These are phyloP conservation scores for Saxophila tyrrhenica DNA, from an alignment of 495 filamentous ascomycete species.

Conservation along the genomic window DNA sequence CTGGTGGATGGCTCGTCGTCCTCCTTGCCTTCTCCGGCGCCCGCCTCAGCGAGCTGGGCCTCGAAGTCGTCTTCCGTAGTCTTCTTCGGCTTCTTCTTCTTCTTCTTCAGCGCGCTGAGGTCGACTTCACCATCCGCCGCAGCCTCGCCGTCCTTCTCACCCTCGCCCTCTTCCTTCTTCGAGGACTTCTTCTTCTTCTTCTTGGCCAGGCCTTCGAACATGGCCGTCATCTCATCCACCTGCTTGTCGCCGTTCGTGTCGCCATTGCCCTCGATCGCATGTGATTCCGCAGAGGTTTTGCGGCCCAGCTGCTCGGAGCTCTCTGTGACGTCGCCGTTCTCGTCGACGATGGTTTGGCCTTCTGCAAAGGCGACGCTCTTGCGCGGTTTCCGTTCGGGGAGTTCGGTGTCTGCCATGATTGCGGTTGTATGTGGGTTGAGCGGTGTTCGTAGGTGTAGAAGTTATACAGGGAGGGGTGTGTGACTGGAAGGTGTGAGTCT, in stretches of 20 bases:
- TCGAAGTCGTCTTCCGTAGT: conserved; percentile 64
- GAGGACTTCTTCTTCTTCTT: conserved; percentile 79
- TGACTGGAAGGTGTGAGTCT: background rate
- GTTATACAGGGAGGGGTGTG: background rate
- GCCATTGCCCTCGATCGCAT: conserved; percentile 8
- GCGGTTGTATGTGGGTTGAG: conserved; percentile 12
- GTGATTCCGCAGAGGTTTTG: conserved; percentile 50
- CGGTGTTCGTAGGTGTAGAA: background rate
- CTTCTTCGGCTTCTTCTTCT: conserved; percentile 84
- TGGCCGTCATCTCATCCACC: conserved; percentile 59
- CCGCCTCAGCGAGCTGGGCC: conserved; percentile 65
- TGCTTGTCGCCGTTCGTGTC: conserved; percentile 42
- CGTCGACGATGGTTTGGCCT: conserved; percentile 69
- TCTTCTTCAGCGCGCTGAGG: conserved; percentile 74
- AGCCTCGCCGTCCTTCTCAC: conserved; percentile 45
- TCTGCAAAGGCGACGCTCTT: conserved; percentile 89
- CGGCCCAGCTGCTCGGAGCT: conserved; percentile 46
- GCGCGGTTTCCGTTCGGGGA: conserved; percentile 49
- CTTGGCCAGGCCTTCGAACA: conserved; percentile 79
- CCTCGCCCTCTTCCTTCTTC: conserved; percentile 46
- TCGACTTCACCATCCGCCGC: conserved; percentile 63
- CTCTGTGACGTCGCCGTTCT: conserved; percentile 70
- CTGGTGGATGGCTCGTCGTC: conserved; percentile 27
- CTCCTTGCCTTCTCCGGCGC: conserved; percentile 41
- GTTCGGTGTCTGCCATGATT: conserved; percentile 39